Evolutionary conservation across 768 basidiomycete species (phyloP), one percentile per base, ranked within the genome.

Genomic region (Pleurotus giganteus): DNA sequence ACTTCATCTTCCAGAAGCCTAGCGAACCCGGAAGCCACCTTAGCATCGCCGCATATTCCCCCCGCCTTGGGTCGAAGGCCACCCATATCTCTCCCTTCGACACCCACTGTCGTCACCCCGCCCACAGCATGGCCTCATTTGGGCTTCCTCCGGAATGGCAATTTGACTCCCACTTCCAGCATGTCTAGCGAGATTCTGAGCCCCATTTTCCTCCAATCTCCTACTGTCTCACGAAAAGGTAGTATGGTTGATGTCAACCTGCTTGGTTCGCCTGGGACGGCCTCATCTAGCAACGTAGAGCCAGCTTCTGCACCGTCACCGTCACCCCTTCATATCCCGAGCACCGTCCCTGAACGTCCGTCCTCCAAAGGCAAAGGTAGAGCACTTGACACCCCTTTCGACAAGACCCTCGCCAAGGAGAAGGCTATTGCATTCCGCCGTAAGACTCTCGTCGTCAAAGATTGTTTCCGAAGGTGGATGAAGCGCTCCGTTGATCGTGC

Each of bases 81-180:
- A 53, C 77, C 74, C 4, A 76, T 82, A 31, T 76, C 81, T 5
- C 67, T 81, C 2, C 79, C 79, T 4, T 65, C 74, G 0, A 81
- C 80, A 1, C 78, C 80, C 3, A 72, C 72, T 17, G 61, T 67
- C 7, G 57, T n/a, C n/a, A n/a, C 54, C 17, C 54, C 57, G 54
- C 60, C 61, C 44, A 69, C 66, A 9, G 61, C 64, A 13, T 74
- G 71, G 45, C 69, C 70, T 11, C 60, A 72, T 1, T 57, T 72
- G 2, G 66, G 63, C 11, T 68, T 71, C 53, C 55, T 76, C 19
- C 70, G 71, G 67, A 58, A 64, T 58, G 62, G 57, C 57, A 54
- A 64, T 47, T 60, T 61, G 29, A 67, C 63, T 9, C 59, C 65
- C 4, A 54, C 47, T 15, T 60, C 63, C 31, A 65, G 60, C 37